Evolutionary conservation across 768 basidiomycete species (phyloP).

Genomic region (Boletus rubescentipes): DNA sequence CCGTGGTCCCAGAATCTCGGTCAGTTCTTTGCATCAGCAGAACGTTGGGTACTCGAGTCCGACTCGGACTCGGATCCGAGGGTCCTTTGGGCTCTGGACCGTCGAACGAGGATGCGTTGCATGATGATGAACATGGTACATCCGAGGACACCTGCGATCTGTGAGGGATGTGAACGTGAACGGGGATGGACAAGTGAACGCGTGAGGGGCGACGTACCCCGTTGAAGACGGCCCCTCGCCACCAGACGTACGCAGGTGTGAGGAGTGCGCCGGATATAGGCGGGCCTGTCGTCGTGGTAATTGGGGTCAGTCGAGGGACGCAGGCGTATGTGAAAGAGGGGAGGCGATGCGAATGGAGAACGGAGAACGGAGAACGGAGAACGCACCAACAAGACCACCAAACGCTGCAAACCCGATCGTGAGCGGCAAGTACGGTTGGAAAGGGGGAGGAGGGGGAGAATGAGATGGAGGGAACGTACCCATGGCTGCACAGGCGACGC

Average conservation of each 20-base stretch:
- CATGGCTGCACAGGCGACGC: slow-evolving; percentile 48
- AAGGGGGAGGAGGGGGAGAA: neutral
- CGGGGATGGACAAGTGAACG: neutral
- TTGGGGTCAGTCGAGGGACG: neutral
- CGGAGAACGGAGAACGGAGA: neutral
- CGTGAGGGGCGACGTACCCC: slow-evolving; percentile 33
- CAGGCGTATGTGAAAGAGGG: too few species aligned
- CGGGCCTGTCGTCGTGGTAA: slow-evolving; percentile 33
- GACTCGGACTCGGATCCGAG: neutral
- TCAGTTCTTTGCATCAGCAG: too few species aligned
- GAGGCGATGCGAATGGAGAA: too few species aligned
- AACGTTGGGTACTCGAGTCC: neutral
- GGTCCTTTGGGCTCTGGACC: neutral
- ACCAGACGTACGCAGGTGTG: slow-evolving; percentile 52
- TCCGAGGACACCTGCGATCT: slow-evolving; percentile 27
- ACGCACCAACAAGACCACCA: slow-evolving; percentile 24
- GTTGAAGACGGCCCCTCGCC: slow-evolving; percentile 55
- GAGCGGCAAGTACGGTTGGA: too few species aligned
- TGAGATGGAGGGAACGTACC: slow-evolving; percentile 35
- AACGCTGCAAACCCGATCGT: slow-evolving; percentile 12
- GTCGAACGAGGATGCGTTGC: slow-evolving; percentile 21
- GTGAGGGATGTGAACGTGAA: neutral
- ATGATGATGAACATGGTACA: slow-evolving; percentile 27
- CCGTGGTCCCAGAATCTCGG: too few species aligned
- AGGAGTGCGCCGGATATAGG: slow-evolving; percentile 61